Percentiles rank a stretch among this genome's conserved stretches.
Conservation (phyloP, 202 grass and related monocot genomes). For the Brachypodium distachyon region DNA sequence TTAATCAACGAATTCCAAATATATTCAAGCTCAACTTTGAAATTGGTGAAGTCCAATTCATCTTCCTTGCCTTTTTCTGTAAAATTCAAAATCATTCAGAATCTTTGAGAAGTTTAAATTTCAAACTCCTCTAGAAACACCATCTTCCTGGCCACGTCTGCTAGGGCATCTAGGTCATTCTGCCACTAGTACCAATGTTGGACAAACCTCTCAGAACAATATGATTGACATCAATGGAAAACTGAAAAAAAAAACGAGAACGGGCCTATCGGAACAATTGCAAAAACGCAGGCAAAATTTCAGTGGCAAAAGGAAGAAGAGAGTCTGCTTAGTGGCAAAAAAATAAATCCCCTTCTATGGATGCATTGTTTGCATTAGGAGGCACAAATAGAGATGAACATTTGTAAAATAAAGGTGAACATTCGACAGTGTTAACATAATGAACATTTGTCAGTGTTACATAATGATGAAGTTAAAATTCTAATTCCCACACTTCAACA, state of each 20-base stretch:
- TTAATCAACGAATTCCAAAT: no score
- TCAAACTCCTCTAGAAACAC: no score
- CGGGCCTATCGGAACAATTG: not conserved
- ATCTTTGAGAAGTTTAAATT: no score
- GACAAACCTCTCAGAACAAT: not conserved
- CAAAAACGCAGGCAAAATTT: not conserved
- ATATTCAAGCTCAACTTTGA: no score
- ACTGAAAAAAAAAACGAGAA: not conserved
- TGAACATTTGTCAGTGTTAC: no score
- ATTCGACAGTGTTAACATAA: not conserved
- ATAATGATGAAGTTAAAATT: conserved; percentile 1
- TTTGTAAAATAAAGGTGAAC: not conserved
- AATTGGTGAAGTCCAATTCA: no score
- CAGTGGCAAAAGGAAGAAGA: not conserved
- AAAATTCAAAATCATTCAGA: no score
- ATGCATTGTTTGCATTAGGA: not conserved
- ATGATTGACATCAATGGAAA: not conserved
- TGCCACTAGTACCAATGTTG: not conserved
- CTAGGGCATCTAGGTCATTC: not conserved
- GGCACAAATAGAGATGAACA: not conserved
- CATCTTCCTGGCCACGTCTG: not conserved
- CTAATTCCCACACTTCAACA: not conserved
- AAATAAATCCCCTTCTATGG: not conserved
- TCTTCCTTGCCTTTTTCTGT: no score
- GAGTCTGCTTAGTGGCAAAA: not conserved